Percentiles rank a stretch among this genome's conserved stretches.
phyloP scores from a whole-genome alignment of 2,329 filamentous ascomycete genomes.

The Pseudogymnoascus verrucosus region DNA sequence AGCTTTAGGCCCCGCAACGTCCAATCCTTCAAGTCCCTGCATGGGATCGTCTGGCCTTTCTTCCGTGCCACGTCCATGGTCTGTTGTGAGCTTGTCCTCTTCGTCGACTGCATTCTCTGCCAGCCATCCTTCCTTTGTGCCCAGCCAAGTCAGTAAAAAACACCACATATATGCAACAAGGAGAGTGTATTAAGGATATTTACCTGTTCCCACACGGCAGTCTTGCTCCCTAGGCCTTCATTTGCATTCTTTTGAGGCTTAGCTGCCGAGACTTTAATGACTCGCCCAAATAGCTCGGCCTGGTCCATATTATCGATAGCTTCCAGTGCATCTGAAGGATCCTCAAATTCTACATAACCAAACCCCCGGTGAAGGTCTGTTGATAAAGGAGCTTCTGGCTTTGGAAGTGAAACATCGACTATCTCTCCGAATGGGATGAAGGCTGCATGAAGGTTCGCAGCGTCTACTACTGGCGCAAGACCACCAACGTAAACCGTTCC shows the following conservation, averaged over 20 bases:
- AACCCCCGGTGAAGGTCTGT: conserved; percentile 82
- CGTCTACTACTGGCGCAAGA: conserved; percentile 69
- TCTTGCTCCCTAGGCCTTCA: conserved; percentile 85
- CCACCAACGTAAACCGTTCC: conserved; percentile 89
- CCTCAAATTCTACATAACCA: conserved; percentile 92
- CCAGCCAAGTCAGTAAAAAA: conserved; percentile 19
- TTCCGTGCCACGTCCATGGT: conserved; percentile 45
- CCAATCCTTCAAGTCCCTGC: conserved; percentile 88
- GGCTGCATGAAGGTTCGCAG: conserved; percentile 71
- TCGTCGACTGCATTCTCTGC: conserved; percentile 79
- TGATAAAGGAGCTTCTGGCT: conserved; percentile 72
- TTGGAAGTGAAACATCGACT: conserved; percentile 80
- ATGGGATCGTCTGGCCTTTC: conserved; percentile 71
- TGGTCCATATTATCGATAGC: conserved; percentile 99
- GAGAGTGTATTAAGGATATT: conserved; percentile 10
- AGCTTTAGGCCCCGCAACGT: conserved; percentile 85
- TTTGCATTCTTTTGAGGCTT: conserved; percentile 85
- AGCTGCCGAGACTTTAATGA: conserved; percentile 85
- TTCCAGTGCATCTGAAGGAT: conserved; percentile 77
- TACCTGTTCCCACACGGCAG: conserved; percentile 95
- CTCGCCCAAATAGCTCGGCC: conserved; percentile 84
- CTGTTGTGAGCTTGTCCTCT: conserved; percentile 60
- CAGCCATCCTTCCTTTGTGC: conserved; percentile 76
- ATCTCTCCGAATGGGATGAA: conserved; percentile 98
- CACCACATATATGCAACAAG: background rate